Percentiles rank a stretch among this genome's conserved stretches.
Conservation (phyloP, 148 eudicot species). For the Rhododendron ferrugineum region DNA sequence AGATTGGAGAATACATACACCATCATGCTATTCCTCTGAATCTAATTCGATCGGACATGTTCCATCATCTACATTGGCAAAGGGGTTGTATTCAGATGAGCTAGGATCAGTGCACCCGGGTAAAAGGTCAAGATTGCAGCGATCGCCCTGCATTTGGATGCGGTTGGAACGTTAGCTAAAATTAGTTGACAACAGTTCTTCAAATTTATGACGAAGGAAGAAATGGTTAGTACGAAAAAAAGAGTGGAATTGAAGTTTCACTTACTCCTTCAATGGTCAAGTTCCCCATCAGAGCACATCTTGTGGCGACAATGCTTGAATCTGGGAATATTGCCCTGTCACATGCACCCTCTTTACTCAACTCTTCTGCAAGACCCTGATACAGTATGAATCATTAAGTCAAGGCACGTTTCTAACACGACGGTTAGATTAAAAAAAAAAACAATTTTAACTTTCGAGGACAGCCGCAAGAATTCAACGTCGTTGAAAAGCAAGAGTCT, state of each 20-base stretch:
- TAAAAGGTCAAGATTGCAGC: conserved; percentile 74
- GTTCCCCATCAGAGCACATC: conserved; percentile 72
- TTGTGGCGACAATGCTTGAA: conserved; percentile 44
- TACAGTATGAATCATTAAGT: background rate
- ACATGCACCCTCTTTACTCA: conserved; percentile 89
- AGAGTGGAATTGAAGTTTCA: background rate
- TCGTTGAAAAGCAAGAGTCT: background rate
- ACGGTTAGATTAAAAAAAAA: background rate
- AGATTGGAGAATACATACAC: background rate
- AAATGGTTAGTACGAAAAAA: background rate
- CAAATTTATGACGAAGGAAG: background rate
- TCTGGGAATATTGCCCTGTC: conserved; percentile 84
- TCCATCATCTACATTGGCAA: conserved; percentile 87
- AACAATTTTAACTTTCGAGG: background rate
- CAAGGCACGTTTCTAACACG: background rate
- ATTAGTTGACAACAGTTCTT: background rate
- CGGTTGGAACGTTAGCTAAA: background rate
- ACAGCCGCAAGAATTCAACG: background rate
- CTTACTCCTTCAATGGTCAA: conserved; percentile 79
- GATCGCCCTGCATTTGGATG: conserved; percentile 66
- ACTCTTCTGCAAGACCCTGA: conserved; percentile 82
- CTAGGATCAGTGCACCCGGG: conserved; percentile 74
- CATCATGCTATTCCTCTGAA: conserved; percentile 27
- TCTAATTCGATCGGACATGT: conserved; percentile 68
- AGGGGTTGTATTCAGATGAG: conserved; percentile 53